These are phyloP conservation scores for Fusarium chaquense DNA, from an alignment of 2,329 filamentous ascomycete species.

Conservation along the genomic window DNA sequence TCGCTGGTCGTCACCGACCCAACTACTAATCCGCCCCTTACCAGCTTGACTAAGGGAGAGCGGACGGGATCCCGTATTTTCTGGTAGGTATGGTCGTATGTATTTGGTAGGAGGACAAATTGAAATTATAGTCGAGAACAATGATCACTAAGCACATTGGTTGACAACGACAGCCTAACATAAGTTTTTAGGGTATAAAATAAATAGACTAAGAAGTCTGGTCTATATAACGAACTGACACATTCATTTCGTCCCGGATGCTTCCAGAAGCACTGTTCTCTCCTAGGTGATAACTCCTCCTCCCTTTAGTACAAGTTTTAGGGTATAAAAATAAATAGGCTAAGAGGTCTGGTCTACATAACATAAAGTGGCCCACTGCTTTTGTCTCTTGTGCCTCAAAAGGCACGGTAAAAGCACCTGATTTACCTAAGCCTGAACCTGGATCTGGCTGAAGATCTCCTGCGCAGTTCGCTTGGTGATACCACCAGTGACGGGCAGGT, in stretches of 20 bases:
- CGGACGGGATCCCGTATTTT: slow-evolving; percentile 16
- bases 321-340: background rate
- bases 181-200: background rate
- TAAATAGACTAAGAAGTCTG: background rate
- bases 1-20: slow-evolving; percentile 16
- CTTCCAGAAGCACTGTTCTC: background rate
- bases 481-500: slow-evolving; percentile 89
- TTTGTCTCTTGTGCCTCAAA: background rate
- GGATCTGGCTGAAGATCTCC: slow-evolving; percentile 67
- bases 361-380: background rate
- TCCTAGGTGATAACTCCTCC: too few species aligned
- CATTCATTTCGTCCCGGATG: background rate
- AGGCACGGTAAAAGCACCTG: background rate
- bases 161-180: too few species aligned
- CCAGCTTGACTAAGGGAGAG: slow-evolving; percentile 14
- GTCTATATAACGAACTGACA: background rate
- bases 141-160: background rate
- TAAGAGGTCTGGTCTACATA: background rate
- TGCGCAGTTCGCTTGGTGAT: slow-evolving; percentile 87
- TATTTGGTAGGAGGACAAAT: background rate
- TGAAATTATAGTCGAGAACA: background rate
- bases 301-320: background rate
- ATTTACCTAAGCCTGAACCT: slow-evolving; percentile 36
- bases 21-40: slow-evolving; percentile 17
- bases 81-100: slow-evolving; percentile 15